Evolutionary conservation across 2,329 filamentous ascomycete genomes (phyloP).

Genomic region (Aspergillus oerlinghausenensis): DNA sequence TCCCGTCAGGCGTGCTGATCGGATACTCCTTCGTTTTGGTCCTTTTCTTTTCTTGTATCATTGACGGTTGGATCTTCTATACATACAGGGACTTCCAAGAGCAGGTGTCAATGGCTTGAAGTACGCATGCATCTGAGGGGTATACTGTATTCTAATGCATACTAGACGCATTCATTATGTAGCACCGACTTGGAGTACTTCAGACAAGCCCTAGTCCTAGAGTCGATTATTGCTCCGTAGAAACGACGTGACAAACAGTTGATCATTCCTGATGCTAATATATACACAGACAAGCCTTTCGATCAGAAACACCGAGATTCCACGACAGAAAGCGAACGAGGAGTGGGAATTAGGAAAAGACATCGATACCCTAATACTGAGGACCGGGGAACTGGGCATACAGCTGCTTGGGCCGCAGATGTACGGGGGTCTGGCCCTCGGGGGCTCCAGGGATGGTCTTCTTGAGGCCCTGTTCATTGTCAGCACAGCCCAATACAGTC

Average conservation of each 20-base stretch:
- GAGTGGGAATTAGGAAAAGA: constrained; percentile 18
- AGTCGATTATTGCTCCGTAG: not conserved
- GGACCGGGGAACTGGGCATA: constrained; percentile 38
- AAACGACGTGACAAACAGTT: constrained; percentile 18
- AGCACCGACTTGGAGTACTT: not conserved
- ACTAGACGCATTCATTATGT: not conserved
- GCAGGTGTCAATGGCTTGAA: not conserved
- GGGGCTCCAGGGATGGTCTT: constrained; percentile 75
- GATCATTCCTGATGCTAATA: constrained; percentile 37
- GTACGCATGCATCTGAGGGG: not conserved
- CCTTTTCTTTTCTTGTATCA: not conserved
- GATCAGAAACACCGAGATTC: constrained; percentile 19
- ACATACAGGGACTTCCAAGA: not conserved
- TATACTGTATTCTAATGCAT: not conserved
- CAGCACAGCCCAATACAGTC: not conserved
- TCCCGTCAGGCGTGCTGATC: not conserved
- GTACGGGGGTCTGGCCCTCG: constrained; percentile 65
- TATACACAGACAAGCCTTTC: constrained; percentile 29
- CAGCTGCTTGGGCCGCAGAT: constrained; percentile 57
- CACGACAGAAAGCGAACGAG: constrained; percentile 21
- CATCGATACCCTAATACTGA: constrained; percentile 30
- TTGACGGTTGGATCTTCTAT: constrained; percentile 6
- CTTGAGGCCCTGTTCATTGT: constrained; percentile 62
- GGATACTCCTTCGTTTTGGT: not conserved
- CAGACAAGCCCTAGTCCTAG: not conserved